phyloP scores from a whole-genome alignment of 495 filamentous ascomycete genomes.

The Aspergillus mulundensis region DNA sequence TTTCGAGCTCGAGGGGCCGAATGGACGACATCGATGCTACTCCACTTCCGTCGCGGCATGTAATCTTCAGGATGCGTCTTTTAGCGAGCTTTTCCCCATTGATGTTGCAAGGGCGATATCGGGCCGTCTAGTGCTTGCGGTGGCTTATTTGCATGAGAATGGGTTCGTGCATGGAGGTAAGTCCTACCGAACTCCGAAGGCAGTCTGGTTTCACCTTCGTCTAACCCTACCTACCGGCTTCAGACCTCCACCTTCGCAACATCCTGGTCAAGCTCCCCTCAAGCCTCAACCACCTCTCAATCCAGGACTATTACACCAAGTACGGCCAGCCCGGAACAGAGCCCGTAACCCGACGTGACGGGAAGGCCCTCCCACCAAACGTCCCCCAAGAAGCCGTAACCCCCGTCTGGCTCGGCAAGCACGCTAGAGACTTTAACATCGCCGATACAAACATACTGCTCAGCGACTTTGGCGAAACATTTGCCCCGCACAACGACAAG shows the following conservation, averaged over 20 bases:
- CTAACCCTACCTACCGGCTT: no score
- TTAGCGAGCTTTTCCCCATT: constrained; percentile 24
- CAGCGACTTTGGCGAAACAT: constrained; percentile 35
- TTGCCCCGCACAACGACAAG: no score
- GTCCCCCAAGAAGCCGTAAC: not conserved
- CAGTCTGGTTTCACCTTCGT: no score
- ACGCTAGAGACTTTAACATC: constrained; percentile 25
- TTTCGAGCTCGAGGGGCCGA: constrained; percentile 28
- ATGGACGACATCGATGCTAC: constrained; percentile 30
- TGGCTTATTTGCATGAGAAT: constrained; percentile 33
- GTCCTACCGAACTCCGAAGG: no score
- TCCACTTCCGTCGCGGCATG: constrained; percentile 22
- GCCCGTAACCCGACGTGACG: constrained; percentile 14
- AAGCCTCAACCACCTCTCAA: constrained; percentile 25
- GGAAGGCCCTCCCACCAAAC: not conserved
- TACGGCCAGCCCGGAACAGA: constrained; percentile 25
- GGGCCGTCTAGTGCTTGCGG: constrained; percentile 18
- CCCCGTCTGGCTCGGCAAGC: constrained; percentile 22
- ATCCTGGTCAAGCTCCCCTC: constrained; percentile 34
- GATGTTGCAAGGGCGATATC: constrained; percentile 30
- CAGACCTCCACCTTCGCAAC: constrained; percentile 38
- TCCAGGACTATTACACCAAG: constrained; percentile 27
- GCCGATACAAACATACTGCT: constrained; percentile 25
- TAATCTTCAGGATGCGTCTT: constrained; percentile 27
- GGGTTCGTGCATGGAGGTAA: constrained; percentile 35